phyloP scores from a whole-genome alignment of 352 stramenopile species.

The Blastocystis sp. region DNA sequence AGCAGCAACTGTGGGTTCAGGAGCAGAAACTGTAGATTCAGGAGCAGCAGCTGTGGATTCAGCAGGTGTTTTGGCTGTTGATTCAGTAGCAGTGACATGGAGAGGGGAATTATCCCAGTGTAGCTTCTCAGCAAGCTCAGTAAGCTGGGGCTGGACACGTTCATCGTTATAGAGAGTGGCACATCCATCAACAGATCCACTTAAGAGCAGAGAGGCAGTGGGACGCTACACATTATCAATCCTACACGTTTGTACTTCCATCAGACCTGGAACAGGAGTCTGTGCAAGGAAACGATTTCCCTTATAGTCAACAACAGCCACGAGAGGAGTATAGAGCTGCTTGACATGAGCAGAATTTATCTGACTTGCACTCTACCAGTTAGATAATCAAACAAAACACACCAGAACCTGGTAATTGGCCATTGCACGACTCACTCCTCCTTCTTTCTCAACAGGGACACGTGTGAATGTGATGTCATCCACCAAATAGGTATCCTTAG shows the following conservation, averaged over 20 bases:
- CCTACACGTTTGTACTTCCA: background rate
- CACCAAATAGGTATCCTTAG: background rate
- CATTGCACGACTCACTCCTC: background rate
- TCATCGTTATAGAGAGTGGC: slow-evolving; percentile 51
- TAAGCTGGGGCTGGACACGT: background rate
- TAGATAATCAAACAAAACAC: background rate
- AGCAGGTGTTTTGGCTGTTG: background rate
- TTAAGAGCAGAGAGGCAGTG: background rate
- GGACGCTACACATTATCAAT: background rate
- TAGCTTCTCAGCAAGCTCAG: slow-evolving; percentile 26
- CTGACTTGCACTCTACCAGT: background rate
- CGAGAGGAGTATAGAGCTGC: background rate
- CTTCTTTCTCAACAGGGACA: background rate
- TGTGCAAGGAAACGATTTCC: slow-evolving; percentile 46
- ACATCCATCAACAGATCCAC: slow-evolving; percentile 2
- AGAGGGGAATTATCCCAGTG: slow-evolving; percentile 16
- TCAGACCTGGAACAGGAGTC: slow-evolving; percentile 12
- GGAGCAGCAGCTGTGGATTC: background rate
- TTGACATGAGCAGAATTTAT: slow-evolving; percentile 13
- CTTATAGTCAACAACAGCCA: slow-evolving; percentile 24
- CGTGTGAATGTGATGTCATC: slow-evolving; percentile 31
- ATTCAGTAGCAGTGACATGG: background rate
- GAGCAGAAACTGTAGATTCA: background rate
- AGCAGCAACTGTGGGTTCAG: background rate
- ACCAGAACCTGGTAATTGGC: slow-evolving; percentile 20